Conservation (phyloP, 2,329 filamentous ascomycete genomes). For the Colletotrichum musicola region DNA sequence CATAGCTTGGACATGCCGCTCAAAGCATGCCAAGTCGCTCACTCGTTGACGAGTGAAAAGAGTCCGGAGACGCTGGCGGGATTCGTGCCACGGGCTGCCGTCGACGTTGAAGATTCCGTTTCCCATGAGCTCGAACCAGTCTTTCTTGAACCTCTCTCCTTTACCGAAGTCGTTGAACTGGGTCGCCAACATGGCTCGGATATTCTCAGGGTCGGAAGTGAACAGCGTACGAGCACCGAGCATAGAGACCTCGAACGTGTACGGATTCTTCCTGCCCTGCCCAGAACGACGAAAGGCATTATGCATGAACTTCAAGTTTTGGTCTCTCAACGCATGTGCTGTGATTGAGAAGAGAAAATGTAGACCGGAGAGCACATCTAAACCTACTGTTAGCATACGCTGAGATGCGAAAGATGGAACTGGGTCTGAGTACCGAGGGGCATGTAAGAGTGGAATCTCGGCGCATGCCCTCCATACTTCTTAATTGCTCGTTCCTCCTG, state of each 20-base stretch:
- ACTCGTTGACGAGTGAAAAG: conserved; percentile 63
- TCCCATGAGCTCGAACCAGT: conserved; percentile 62
- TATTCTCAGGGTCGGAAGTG: conserved; percentile 66
- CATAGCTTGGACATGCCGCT: conserved; percentile 69
- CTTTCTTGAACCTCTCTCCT: conserved; percentile 54
- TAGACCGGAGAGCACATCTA: too few relatives aligned
- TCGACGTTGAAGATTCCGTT: conserved; percentile 62
- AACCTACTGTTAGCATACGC: neutral
- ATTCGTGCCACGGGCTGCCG: conserved; percentile 64
- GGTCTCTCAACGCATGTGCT: neutral
- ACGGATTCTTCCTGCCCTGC: neutral
- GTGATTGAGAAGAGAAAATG: neutral
- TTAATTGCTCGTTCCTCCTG: too few relatives aligned
- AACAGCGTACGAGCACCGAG: conserved; percentile 46
- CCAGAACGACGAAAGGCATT: neutral
- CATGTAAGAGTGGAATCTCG: too few relatives aligned
- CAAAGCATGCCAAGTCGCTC: conserved; percentile 67
- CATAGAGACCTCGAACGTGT: conserved; percentile 10
- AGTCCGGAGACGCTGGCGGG: conserved; percentile 63
- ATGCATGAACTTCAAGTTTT: conserved; percentile 21
- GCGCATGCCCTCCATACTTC: too few relatives aligned
- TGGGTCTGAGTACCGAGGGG: neutral
- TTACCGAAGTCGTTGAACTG: conserved; percentile 68
- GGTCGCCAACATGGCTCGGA: conserved; percentile 56
- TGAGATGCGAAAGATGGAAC: neutral